Conservation (phyloP, 2,329 filamentous ascomycete genomes). For the Colletotrichum sp. region DNA sequence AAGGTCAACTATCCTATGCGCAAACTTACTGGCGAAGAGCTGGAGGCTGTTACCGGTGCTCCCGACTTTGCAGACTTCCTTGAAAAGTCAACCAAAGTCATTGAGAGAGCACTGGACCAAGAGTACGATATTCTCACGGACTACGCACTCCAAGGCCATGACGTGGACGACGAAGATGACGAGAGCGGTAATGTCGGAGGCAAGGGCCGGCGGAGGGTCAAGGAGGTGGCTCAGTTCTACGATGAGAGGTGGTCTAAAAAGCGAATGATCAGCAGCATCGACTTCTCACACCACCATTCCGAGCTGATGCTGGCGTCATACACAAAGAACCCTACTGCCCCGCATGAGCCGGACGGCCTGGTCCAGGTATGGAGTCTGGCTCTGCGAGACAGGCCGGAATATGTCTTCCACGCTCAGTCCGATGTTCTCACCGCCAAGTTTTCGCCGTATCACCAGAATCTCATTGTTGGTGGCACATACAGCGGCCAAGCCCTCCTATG, state of each 20-base stretch:
- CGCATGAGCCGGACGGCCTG: slow-evolving; percentile 90
- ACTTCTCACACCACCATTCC: slow-evolving; percentile 94
- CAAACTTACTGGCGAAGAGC: slow-evolving; percentile 81
- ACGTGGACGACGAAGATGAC: slow-evolving; percentile 82
- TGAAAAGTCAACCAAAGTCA: slow-evolving; percentile 94
- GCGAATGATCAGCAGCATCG: slow-evolving; percentile 93
- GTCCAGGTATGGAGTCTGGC: slow-evolving; percentile 98
- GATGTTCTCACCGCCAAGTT: slow-evolving; percentile 96
- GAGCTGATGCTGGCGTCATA: slow-evolving; percentile 94
- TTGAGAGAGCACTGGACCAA: slow-evolving; percentile 92
- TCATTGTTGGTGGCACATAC: slow-evolving; percentile 96
- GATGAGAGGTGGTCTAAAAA: slow-evolving; percentile 97
- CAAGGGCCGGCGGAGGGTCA: slow-evolving; percentile 76
- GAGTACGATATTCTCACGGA: slow-evolving; percentile 97
- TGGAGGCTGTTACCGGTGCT: slow-evolving; percentile 88
- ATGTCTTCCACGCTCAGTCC: slow-evolving; percentile 94
- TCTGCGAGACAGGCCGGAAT: slow-evolving; percentile 92
- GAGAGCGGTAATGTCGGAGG: slow-evolving; percentile 73
- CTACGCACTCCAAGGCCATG: slow-evolving; percentile 83
- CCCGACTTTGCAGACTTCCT: slow-evolving; percentile 95
- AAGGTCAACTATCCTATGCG: slow-evolving; percentile 75
- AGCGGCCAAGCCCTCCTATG: slow-evolving; percentile 95
- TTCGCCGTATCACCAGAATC: slow-evolving; percentile 96
- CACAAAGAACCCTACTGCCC: slow-evolving; percentile 95
- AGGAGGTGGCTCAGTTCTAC: slow-evolving; percentile 91